phyloP scores from a whole-genome alignment of 2,329 filamentous ascomycete species.

The Cladosporium sp. region DNA sequence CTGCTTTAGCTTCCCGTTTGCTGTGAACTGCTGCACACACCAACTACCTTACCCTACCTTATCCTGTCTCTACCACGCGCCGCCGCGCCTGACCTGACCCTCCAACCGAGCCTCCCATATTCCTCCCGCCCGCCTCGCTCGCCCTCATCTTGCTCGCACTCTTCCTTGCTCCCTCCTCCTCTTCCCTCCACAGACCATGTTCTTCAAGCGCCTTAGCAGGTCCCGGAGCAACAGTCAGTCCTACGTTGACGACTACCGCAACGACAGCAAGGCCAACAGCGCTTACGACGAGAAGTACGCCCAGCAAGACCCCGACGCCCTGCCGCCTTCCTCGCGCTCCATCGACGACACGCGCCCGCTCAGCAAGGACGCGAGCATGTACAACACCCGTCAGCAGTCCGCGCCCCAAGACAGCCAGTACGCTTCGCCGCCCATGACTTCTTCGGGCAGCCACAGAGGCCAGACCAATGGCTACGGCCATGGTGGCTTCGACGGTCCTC shows the following conservation, averaged over 20 bases:
- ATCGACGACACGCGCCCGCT: constrained; percentile 30
- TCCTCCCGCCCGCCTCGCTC: constrained; percentile 2
- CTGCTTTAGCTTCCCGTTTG: constrained; percentile 5
- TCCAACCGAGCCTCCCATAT: background rate
- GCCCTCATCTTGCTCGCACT: background rate
- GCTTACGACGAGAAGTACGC: constrained; percentile 48
- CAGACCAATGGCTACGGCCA: constrained; percentile 25
- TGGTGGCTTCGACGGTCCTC: constrained; percentile 26
- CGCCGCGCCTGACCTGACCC: background rate
- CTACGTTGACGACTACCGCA: constrained; percentile 49
- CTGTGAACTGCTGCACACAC: constrained; percentile 1
- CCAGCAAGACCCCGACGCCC: constrained; percentile 35
- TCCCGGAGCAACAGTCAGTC: constrained; percentile 50
- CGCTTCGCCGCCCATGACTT: constrained; percentile 25
- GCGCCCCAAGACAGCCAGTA: constrained; percentile 42
- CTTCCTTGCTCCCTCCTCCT: constrained; percentile 15
- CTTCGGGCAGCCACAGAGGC: constrained; percentile 18
- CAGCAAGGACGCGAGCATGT: constrained; percentile 31
- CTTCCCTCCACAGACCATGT: constrained; percentile 38
- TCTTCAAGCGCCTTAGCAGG: constrained; percentile 51
- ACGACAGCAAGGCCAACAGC: constrained; percentile 45
- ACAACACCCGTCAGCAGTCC: constrained; percentile 43
- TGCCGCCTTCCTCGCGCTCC: constrained; percentile 42
- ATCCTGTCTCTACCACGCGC: constrained; percentile 3
- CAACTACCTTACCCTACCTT: background rate